A percentile compares a stretch with the other conserved stretches of the same genome.
Evolutionary conservation across 352 stramenopile species (phyloP).

Genomic region (Globisporangium polare): DNA sequence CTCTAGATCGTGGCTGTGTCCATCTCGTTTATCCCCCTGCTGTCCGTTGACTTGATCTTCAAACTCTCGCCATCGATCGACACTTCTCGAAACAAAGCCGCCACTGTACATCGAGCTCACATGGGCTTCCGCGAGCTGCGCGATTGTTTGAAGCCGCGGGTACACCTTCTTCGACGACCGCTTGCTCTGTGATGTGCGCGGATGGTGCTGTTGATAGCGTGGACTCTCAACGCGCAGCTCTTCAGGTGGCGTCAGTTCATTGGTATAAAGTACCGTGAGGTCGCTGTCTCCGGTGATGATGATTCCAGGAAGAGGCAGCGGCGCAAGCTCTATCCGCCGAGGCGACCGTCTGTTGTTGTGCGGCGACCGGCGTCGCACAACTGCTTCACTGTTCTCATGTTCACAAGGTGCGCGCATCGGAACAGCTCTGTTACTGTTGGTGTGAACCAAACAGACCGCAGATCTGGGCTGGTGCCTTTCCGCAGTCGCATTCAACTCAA

Average conservation of each 20-base stretch:
- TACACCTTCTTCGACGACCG: constrained; percentile 11
- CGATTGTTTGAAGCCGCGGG: constrained; percentile 40
- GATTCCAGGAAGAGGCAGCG: not conserved
- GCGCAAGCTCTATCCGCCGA: constrained; percentile 8
- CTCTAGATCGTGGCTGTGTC: not conserved
- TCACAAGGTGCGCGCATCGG: not conserved
- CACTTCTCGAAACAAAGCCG: constrained; percentile 43
- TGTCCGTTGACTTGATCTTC: constrained; percentile 1
- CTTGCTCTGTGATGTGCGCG: not conserved
- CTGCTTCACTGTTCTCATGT: not conserved
- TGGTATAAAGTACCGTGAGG: not conserved
- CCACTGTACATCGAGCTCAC: constrained; percentile 33
- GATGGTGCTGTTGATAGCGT: too few relatives aligned
- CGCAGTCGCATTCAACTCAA: not conserved
- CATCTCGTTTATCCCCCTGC: not conserved
- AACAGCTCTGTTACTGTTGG: not conserved
- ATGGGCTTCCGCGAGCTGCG: constrained; percentile 34
- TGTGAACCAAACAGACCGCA: not conserved
- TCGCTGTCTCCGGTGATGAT: not conserved
- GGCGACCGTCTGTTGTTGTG: not conserved
- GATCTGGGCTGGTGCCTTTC: not conserved
- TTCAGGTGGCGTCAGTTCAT: not conserved
- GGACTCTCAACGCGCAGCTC: not conserved
- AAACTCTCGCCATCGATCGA: constrained; percentile 34
- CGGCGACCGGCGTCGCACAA: constrained; percentile 2